phyloP scores from a whole-genome alignment of 768 basidiomycete genomes.

The Leccinum sublutescens region DNA sequence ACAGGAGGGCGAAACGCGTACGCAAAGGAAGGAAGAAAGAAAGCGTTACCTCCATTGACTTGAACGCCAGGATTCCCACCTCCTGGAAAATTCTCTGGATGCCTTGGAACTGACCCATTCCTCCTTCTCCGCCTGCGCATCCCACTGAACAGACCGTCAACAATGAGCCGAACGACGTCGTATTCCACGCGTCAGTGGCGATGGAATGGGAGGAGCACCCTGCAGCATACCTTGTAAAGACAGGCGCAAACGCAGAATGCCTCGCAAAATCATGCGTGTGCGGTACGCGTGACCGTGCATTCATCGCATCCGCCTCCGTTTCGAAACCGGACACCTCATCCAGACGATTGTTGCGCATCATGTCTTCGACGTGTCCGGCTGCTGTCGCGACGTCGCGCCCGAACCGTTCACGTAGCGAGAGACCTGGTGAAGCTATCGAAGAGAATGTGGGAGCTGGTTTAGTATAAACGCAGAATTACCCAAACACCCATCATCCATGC shows the following conservation, averaged over 20 bases:
- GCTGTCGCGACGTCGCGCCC: slow-evolving; percentile 24
- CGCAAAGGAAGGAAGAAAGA: not conserved
- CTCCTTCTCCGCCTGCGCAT: not conserved
- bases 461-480: not conserved
- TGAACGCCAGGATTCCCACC: slow-evolving; percentile 22
- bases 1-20: slow-evolving; percentile 1
- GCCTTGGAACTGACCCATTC: not conserved
- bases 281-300: not conserved
- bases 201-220: not conserved
- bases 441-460: slow-evolving; percentile 4
- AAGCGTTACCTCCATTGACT: slow-evolving; percentile 14
- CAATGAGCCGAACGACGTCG: slow-evolving; percentile 7
- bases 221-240: slow-evolving; percentile 10
- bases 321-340: slow-evolving; percentile 18
- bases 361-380: slow-evolving; percentile 16
- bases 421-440: slow-evolving; percentile 12
- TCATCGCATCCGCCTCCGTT: not conserved
- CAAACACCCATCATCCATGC: slow-evolving; percentile 4
- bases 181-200: slow-evolving; percentile 1
- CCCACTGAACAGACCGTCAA: slow-evolving; percentile 8
- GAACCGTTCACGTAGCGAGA: slow-evolving; percentile 21
- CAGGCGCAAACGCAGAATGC: slow-evolving; percentile 20
- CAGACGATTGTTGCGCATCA: slow-evolving; percentile 21
- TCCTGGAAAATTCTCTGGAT: slow-evolving; percentile 14
- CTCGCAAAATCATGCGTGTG: slow-evolving; percentile 13